Evolutionary conservation across 169 alveolate genomes (phyloP).

Genomic region (Theileria sp.): DNA sequence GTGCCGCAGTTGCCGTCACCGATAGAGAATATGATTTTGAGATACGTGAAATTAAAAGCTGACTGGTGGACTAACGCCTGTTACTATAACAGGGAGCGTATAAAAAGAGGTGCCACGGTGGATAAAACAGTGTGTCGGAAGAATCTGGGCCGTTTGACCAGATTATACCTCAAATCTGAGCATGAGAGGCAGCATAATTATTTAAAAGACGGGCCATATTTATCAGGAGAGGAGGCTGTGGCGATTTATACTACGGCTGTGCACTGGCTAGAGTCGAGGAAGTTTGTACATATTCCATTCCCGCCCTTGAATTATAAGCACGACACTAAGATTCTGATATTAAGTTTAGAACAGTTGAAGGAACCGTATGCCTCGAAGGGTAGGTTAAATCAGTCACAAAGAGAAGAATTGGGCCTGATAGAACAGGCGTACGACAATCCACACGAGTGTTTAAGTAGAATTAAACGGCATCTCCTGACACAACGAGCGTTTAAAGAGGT

Average conservation of each 20-base stretch:
- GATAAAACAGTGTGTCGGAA: conserved; percentile 99
- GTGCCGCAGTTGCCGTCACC: conserved; percentile 99
- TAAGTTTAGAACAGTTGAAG: conserved; percentile 97
- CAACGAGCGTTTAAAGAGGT: conserved; percentile 99
- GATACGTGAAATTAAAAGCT: conserved; percentile 97
- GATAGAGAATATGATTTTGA: conserved; percentile 96
- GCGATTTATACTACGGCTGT: conserved; percentile 98
- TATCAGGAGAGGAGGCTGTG: conserved; percentile 98
- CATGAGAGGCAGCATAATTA: conserved; percentile 98
- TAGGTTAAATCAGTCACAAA: conserved; percentile 95
- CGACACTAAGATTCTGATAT: conserved; percentile 97
- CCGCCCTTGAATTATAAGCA: conserved; percentile 99
- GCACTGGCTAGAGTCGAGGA: conserved; percentile 99
- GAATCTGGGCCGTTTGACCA: conserved; percentile 98
- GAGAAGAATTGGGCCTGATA: conserved; percentile 99
- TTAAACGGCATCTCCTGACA: conserved; percentile 97
- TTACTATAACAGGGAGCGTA: conserved; percentile 99
- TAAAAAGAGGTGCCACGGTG: conserved; percentile 99
- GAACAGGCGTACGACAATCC: conserved; percentile 99
- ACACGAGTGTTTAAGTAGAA: conserved; percentile 98
- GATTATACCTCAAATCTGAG: conserved; percentile 97
- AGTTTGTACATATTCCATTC: conserved; percentile 97
- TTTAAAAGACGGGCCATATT: conserved; percentile 98
- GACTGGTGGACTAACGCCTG: conserved; percentile 99
- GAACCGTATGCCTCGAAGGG: conserved; percentile 95